Evolutionary conservation across 2,329 filamentous ascomycete species (phyloP).

Genomic region (Didymella sp.): DNA sequence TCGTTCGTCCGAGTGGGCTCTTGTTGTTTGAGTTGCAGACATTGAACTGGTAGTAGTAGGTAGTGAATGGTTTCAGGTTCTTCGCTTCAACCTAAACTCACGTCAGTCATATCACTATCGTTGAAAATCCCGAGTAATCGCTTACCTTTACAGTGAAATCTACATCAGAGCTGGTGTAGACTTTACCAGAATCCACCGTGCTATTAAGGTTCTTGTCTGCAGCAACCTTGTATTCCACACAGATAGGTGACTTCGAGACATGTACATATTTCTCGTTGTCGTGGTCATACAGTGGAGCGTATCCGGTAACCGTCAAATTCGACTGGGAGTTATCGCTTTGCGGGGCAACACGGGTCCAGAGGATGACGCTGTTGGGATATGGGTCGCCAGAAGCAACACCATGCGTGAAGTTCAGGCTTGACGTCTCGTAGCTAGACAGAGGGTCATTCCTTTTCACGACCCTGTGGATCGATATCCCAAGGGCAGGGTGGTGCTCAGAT

Average conservation of each 20-base stretch:
- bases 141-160: slow-evolving; percentile 75
- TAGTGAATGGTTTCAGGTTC: slow-evolving; percentile 67
- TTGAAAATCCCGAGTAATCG: neutral
- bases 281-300: slow-evolving; percentile 61
- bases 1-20: slow-evolving; percentile 71
- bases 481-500: slow-evolving; percentile 66
- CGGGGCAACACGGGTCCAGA: slow-evolving; percentile 49
- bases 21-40: slow-evolving; percentile 68
- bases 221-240: slow-evolving; percentile 69
- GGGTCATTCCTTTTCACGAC: slow-evolving; percentile 61
- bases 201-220: slow-evolving; percentile 56
- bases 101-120: slow-evolving; percentile 6
- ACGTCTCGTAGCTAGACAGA: slow-evolving; percentile 28
- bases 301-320: slow-evolving; percentile 63
- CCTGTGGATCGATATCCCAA: slow-evolving; percentile 70
- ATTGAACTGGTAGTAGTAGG: slow-evolving; percentile 74
- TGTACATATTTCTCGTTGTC: slow-evolving; percentile 61
- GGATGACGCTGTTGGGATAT: slow-evolving; percentile 51
- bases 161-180: slow-evolving; percentile 74
- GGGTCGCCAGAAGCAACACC: slow-evolving; percentile 60
- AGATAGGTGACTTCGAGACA: slow-evolving; percentile 67
- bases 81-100: slow-evolving; percentile 66
- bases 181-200: slow-evolving; percentile 64
- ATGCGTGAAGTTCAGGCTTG: slow-evolving; percentile 44
- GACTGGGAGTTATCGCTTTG: slow-evolving; percentile 50